These are phyloP conservation scores for Pleurotus citrinopileatus DNA, from an alignment of 768 basidiomycete genomes.

Conservation along the genomic window DNA sequence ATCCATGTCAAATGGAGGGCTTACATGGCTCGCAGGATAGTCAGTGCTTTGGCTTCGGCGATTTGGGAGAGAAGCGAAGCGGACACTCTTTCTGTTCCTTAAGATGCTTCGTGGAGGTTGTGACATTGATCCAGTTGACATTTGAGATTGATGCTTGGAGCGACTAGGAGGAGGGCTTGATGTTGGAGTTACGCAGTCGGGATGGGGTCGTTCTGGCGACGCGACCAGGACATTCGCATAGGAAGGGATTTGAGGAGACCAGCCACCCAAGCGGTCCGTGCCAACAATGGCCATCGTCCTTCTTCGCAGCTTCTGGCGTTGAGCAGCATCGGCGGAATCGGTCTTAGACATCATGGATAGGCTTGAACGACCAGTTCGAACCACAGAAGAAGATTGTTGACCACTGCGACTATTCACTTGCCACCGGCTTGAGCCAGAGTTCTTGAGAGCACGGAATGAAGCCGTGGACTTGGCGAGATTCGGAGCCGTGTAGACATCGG, in stretches of 20 bases:
- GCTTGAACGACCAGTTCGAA: not conserved
- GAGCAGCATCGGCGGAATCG: not conserved
- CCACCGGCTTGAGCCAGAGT: constrained; percentile 1
- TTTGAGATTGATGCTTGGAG: constrained; percentile 8
- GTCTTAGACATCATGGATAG: not conserved
- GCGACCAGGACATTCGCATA: constrained; percentile 14
- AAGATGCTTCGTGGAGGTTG: constrained; percentile 29
- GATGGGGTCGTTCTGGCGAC: constrained; percentile 14
- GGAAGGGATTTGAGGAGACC: not conserved
- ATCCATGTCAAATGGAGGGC: not conserved
- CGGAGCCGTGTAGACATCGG: not conserved
- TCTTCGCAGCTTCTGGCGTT: constrained; percentile 3
- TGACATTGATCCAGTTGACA: constrained; percentile 17
- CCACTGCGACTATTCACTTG: not conserved
- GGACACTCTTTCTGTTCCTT: constrained; percentile 39
- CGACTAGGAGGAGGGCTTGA: constrained; percentile 19
- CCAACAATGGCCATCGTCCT: constrained; percentile 6
- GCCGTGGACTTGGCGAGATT: not conserved
- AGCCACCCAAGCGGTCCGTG: not conserved
- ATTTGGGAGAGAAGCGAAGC: constrained; percentile 35
- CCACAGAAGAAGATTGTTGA: not conserved
- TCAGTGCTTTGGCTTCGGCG: constrained; percentile 6
- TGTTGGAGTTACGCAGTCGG: constrained; percentile 15
- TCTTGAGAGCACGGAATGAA: constrained; percentile 1
- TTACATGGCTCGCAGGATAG: not conserved